Conservation (phyloP, 139 green algal species). For the Astrephomene gubernaculifera region DNA sequence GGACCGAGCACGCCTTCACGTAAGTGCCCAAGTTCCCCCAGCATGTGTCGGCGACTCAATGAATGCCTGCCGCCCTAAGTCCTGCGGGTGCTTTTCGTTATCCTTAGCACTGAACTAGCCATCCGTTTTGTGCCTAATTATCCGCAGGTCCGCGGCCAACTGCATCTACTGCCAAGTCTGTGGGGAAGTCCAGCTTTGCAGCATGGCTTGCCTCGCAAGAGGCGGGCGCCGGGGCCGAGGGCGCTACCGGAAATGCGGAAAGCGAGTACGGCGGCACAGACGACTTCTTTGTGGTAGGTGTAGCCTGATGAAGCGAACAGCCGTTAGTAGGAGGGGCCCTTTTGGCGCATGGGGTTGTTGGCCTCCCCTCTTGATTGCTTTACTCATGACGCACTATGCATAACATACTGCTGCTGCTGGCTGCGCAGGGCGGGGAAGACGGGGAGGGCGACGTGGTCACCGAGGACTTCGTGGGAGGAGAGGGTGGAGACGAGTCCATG, state of each 20-base stretch:
- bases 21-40: too few relatives aligned
- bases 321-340: too few relatives aligned
- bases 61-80: too few relatives aligned
- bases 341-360: too few relatives aligned
- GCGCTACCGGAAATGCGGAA: background rate
- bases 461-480: conserved; percentile 15
- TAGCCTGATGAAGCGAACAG: background rate
- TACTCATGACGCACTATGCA: too few relatives aligned
- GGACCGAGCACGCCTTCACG: background rate
- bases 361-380: too few relatives aligned
- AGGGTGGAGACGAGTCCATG: conserved; percentile 35
- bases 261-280: conserved; percentile 37
- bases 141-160: background rate
- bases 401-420: too few relatives aligned
- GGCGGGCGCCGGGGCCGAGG: conserved; percentile 7
- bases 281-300: conserved; percentile 31
- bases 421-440: conserved; percentile 1
- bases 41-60: too few relatives aligned
- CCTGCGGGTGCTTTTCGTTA: too few relatives aligned
- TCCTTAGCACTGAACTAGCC: too few relatives aligned
- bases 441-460: conserved; percentile 20
- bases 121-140: too few relatives aligned
- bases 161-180: conserved; percentile 17
- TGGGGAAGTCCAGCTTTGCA: conserved; percentile 25
- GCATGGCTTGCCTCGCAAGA: conserved; percentile 39